phyloP scores from a whole-genome alignment of 148 eudicot genomes.

The Vaccinium myrtillus region DNA sequence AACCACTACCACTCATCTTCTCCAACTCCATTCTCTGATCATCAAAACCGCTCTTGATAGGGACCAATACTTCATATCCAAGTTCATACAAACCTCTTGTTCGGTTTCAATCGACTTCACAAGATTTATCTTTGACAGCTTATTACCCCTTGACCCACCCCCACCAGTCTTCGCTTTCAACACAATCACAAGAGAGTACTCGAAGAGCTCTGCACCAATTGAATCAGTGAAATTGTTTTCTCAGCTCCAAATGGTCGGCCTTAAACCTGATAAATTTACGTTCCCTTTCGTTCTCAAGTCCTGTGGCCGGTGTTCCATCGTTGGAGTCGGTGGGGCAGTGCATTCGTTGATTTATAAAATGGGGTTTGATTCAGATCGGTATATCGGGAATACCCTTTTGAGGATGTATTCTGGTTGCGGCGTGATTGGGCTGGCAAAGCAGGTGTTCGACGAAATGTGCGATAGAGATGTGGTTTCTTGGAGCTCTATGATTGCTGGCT shows the following conservation, averaged over 20 bases:
- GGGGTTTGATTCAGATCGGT: constrained; percentile 42
- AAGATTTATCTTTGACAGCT: constrained; percentile 23
- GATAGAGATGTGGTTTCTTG: constrained; percentile 52
- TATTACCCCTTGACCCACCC: constrained; percentile 30
- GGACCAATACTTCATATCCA: constrained; percentile 31
- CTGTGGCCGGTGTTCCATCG: constrained; percentile 38
- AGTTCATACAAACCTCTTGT: constrained; percentile 27
- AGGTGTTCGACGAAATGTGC: constrained; percentile 51
- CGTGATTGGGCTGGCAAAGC: constrained; percentile 25
- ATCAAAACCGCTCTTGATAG: constrained; percentile 34
- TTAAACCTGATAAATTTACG: constrained; percentile 41
- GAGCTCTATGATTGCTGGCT: constrained; percentile 58
- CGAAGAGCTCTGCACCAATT: constrained; percentile 31
- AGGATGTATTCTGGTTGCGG: constrained; percentile 37
- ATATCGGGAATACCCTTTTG: constrained; percentile 40
- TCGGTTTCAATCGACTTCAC: constrained; percentile 30
- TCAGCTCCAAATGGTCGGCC: constrained; percentile 24
- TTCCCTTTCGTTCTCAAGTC: constrained; percentile 56
- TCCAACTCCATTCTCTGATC: constrained; percentile 37
- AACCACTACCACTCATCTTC: constrained; percentile 23
- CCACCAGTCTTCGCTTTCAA: constrained; percentile 40
- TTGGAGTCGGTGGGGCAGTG: constrained; percentile 35
- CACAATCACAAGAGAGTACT: constrained; percentile 39
- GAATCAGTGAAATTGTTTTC: constrained; percentile 38
- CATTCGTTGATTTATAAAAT: constrained; percentile 40